These are phyloP conservation scores for Backusella morwellensis DNA, from an alignment of 192 early-diverging fungal genomes.

Conservation along the genomic window DNA sequence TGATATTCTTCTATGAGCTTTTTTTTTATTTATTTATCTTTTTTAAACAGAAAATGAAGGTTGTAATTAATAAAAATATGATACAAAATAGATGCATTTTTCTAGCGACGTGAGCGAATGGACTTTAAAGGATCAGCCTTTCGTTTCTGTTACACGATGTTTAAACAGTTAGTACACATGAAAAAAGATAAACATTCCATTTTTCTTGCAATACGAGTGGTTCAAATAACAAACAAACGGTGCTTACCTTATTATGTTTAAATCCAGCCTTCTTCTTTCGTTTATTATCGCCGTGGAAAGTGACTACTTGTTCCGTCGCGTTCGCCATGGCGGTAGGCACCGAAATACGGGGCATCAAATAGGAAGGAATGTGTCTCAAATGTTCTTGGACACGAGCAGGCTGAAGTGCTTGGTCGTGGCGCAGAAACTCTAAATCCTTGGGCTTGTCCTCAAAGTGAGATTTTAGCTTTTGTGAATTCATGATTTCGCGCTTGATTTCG, in stretches of 20 bases:
- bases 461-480: slow-evolving; percentile 95
- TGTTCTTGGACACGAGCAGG: slow-evolving; percentile 81
- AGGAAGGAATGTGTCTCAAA: slow-evolving; percentile 91
- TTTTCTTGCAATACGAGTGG: background rate
- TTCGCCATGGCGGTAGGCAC: slow-evolving; percentile 27
- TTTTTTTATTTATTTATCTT: background rate
- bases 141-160: slow-evolving; percentile 15
- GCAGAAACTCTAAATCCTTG: slow-evolving; percentile 84
- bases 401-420: slow-evolving; percentile 88
- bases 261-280: slow-evolving; percentile 6
- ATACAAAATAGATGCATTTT: background rate
- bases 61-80: background rate
- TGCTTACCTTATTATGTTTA: background rate
- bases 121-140: slow-evolving; percentile 30
- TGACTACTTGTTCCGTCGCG: background rate
- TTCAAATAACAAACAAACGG: background rate
- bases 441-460: slow-evolving; percentile 98
- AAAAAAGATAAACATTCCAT: background rate
- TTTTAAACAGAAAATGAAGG: background rate
- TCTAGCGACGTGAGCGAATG: slow-evolving; percentile 9
- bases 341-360: slow-evolving; percentile 84
- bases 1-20: background rate
- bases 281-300: slow-evolving; percentile 20
- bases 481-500: slow-evolving; percentile 92
- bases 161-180: background rate